Percentiles rank a stretch among this genome's conserved stretches.
These are phyloP conservation scores for Beauveria varroae DNA, from an alignment of 2,329 filamentous ascomycete species.

Conservation along the genomic window DNA sequence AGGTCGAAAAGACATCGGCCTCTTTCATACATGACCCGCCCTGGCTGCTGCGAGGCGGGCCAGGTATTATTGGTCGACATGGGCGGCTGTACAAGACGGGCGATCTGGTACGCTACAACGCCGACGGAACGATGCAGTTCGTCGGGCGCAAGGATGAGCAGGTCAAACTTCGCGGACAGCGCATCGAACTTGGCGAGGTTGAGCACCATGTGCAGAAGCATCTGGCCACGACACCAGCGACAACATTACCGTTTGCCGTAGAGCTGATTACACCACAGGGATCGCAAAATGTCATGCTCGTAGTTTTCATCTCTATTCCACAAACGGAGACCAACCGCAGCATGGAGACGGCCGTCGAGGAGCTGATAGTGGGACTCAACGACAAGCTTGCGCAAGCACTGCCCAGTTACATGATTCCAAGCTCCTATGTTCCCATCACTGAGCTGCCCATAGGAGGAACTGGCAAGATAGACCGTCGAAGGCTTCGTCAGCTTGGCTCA, in stretches of 20 bases:
- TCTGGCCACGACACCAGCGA: not conserved
- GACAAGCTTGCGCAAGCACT: not conserved
- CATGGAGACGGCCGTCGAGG: not conserved
- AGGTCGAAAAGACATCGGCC: conserved; percentile 23
- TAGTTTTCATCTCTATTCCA: not conserved
- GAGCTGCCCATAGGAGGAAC: not conserved
- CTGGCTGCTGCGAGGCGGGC: conserved; percentile 23
- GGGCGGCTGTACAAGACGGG: conserved; percentile 44
- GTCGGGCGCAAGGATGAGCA: conserved; percentile 15
- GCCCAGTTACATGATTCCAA: not conserved
- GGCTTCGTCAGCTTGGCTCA: not conserved
- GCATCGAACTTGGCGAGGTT: conserved; percentile 15
- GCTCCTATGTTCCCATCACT: not conserved
- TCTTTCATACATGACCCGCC: conserved; percentile 20
- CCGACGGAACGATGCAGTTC: conserved; percentile 12
- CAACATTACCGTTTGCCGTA: not conserved
- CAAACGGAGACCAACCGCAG: not conserved
- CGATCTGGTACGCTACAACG: conserved; percentile 40
- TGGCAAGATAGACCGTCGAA: not conserved
- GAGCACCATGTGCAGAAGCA: conserved; percentile 11
- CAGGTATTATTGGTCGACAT: conserved; percentile 19
- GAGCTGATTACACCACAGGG: not conserved
- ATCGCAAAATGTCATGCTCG: not conserved
- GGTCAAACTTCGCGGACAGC: conserved; percentile 16
- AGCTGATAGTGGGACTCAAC: not conserved